Percentiles rank a stretch among this genome's conserved stretches.
Conservation (phyloP, 148 eudicot genomes). For the Nepenthes mirabilis region DNA sequence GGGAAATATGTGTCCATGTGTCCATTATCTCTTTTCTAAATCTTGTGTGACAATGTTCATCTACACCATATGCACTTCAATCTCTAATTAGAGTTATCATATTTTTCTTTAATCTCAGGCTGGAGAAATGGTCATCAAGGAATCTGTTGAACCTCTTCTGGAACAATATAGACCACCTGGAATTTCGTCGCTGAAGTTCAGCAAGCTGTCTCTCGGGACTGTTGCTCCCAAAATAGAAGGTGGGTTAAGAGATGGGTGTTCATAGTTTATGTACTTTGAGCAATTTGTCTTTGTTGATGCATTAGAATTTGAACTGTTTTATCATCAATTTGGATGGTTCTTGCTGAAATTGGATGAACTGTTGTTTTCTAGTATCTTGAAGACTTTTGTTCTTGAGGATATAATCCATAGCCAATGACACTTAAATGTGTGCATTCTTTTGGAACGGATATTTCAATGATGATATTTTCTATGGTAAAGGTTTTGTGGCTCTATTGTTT, state of each 20-base stretch:
- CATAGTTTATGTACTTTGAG: not conserved
- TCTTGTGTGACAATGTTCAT: not conserved
- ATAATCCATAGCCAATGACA: no score
- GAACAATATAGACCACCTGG: constrained; percentile 94
- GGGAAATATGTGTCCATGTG: no score
- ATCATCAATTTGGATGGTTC: no score
- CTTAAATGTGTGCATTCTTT: no score
- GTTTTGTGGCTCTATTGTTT: no score
- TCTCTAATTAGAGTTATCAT: not conserved
- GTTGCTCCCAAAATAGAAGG: constrained; percentile 99
- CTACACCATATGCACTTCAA: not conserved
- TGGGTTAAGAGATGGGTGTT: constrained; percentile 4
- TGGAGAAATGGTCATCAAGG: constrained; percentile 64
- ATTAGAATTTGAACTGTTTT: not conserved
- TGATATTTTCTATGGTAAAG: no score
- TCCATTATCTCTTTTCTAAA: not conserved
- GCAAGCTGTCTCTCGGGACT: constrained; percentile 85
- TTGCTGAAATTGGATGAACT: no score
- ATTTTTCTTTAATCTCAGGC: constrained; percentile 36
- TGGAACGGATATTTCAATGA: no score
- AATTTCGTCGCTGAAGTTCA: constrained; percentile 81
- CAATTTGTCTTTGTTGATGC: not conserved
- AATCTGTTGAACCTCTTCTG: constrained; percentile 91
- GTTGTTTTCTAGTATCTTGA: no score
- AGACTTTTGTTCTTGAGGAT: no score